Percentiles rank a stretch among this genome's conserved stretches.
phyloP scores from a whole-genome alignment of 306 rosid genomes.

The Amphicarpaea edgeworthii region DNA sequence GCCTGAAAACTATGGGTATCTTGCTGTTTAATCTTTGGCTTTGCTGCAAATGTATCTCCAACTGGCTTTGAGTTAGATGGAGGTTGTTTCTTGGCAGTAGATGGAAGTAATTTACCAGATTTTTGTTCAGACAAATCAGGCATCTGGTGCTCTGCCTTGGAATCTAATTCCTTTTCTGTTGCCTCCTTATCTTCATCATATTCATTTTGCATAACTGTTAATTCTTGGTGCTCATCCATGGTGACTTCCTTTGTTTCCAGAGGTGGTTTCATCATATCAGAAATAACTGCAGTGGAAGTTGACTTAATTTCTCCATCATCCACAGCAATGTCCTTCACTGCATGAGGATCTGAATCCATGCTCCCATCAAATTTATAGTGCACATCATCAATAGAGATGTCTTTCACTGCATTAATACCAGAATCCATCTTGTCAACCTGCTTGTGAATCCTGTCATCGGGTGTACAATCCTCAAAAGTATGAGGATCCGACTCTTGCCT shows the following conservation, averaged over 20 bases:
- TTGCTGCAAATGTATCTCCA: slow-evolving; percentile 56
- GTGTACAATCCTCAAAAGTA: slow-evolving; percentile 74
- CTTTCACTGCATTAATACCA: slow-evolving; percentile 74
- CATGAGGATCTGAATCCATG: slow-evolving; percentile 61
- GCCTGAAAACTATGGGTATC: slow-evolving; percentile 65
- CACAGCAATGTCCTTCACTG: slow-evolving; percentile 88
- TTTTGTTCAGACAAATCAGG: slow-evolving; percentile 63
- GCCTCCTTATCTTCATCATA: slow-evolving; percentile 60
- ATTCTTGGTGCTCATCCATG: slow-evolving; percentile 54
- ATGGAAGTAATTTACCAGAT: slow-evolving; percentile 63
- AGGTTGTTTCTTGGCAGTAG: slow-evolving; percentile 64
- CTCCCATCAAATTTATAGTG: slow-evolving; percentile 67
- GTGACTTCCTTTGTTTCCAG: slow-evolving; percentile 64
- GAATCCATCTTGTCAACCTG: slow-evolving; percentile 60
- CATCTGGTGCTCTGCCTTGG: slow-evolving; percentile 56
- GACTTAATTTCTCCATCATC: slow-evolving; percentile 79
- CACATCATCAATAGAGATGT: slow-evolving; percentile 86
- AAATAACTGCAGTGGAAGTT: slow-evolving; percentile 48
- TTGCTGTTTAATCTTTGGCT: slow-evolving; percentile 73
- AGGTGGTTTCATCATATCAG: slow-evolving; percentile 56
- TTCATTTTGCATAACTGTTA: slow-evolving; percentile 51
- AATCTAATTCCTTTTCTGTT: slow-evolving; percentile 56
- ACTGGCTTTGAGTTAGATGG: slow-evolving; percentile 55
- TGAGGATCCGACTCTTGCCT: slow-evolving; percentile 81
- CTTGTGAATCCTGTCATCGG: slow-evolving; percentile 68